These are phyloP conservation scores for Malus hybrid DNA, from an alignment of 331 rosid species.

Conservation along the genomic window DNA sequence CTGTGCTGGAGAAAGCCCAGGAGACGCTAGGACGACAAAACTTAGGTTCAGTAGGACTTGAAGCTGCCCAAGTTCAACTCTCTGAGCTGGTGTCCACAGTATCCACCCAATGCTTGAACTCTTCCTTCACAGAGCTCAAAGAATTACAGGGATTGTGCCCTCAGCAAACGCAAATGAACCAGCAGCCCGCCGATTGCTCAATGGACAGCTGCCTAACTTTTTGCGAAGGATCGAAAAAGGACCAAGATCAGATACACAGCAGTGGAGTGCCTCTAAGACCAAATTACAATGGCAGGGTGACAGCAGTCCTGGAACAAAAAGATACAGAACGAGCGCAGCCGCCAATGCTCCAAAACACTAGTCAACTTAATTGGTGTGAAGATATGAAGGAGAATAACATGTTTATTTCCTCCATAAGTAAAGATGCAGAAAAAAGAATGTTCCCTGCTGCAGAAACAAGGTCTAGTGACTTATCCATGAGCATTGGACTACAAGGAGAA, in stretches of 20 bases:
- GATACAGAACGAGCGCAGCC: not conserved
- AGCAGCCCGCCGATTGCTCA: conserved; percentile 64
- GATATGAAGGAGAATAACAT: conserved; percentile 4
- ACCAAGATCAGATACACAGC: conserved; percentile 45
- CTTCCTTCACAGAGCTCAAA: conserved; percentile 58
- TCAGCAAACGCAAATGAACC: conserved; percentile 32
- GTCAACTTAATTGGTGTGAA: not conserved
- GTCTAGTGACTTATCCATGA: conserved; percentile 43
- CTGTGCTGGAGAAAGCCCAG: conserved; percentile 88
- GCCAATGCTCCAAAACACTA: not conserved
- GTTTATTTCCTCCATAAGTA: conserved; percentile 15
- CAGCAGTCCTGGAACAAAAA: not conserved
- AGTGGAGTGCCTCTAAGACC: conserved; percentile 35
- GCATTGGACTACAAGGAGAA: conserved; percentile 47
- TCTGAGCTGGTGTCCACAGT: conserved; percentile 82
- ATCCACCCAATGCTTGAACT: conserved; percentile 67
- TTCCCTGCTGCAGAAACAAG: conserved; percentile 27
- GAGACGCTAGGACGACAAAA: conserved; percentile 82
- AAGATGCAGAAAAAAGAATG: conserved; percentile 28
- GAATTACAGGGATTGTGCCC: conserved; percentile 46
- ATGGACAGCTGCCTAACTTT: conserved; percentile 82
- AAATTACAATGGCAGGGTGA: conserved; percentile 15
- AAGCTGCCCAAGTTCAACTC: conserved; percentile 85
- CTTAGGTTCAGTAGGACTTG: conserved; percentile 72
- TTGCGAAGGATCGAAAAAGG: conserved; percentile 59